phyloP scores from a whole-genome alignment of 2,329 filamentous ascomycete genomes.

The Xylaria multiplex region DNA sequence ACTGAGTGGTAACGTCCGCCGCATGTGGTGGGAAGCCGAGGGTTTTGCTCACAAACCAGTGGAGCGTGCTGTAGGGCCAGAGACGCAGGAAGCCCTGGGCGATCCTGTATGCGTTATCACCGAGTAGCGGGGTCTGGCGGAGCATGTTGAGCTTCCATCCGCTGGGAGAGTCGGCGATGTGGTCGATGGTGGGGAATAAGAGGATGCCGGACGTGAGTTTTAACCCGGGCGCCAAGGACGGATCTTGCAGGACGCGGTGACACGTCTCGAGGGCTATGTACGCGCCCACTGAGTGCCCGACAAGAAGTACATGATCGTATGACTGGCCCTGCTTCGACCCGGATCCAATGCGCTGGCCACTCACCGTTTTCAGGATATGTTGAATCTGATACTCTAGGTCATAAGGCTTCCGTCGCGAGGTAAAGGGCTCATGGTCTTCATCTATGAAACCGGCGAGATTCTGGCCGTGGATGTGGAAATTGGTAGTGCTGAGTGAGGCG shows the following conservation, averaged over 20 bases:
- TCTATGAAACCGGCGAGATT: slow-evolving; percentile 69
- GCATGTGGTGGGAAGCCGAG: slow-evolving; percentile 61
- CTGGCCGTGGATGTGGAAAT: slow-evolving; percentile 66
- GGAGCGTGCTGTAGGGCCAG: slow-evolving; percentile 54
- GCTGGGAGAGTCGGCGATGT: slow-evolving; percentile 71
- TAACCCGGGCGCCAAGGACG: slow-evolving; percentile 51
- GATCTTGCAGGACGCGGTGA: slow-evolving; percentile 60
- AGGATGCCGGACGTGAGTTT: slow-evolving; percentile 66
- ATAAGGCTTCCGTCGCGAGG: slow-evolving; percentile 55
- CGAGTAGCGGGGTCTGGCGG: slow-evolving; percentile 55
- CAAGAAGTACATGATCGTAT: slow-evolving; percentile 70
- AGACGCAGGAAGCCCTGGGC: slow-evolving; percentile 55
- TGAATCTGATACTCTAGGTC: slow-evolving; percentile 65
- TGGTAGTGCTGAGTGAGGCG: slow-evolving; percentile 42
- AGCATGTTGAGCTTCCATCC: slow-evolving; percentile 64
- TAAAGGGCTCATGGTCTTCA: slow-evolving; percentile 60
- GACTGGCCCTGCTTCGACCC: slow-evolving; percentile 48
- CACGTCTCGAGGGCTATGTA: slow-evolving; percentile 78
- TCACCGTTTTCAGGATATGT: slow-evolving; percentile 54
- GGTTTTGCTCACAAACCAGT: slow-evolving; percentile 55
- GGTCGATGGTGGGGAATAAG: slow-evolving; percentile 78
- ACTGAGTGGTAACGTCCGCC: slow-evolving; percentile 61
- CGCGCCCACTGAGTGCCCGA: slow-evolving; percentile 79
- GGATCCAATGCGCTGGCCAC: slow-evolving; percentile 46
- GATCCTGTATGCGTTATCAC: slow-evolving; percentile 54